Conservation (phyloP, 805 yeast species). For the Zygosaccharomyces bisporus region DNA sequence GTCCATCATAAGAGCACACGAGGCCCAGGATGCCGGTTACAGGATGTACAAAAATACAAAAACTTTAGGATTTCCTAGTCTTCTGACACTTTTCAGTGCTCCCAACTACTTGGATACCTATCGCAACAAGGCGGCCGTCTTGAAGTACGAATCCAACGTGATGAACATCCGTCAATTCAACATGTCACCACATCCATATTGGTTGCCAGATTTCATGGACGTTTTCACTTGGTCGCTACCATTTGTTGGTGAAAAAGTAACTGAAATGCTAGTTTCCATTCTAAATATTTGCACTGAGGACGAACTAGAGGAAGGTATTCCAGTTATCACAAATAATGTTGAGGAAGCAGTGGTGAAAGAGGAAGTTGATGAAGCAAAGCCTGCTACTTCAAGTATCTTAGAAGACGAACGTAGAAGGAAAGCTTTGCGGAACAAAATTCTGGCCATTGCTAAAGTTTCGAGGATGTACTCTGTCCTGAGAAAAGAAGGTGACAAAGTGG, state of each 20-base stretch:
- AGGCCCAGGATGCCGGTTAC: constrained; percentile 97
- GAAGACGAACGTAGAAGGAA: constrained; percentile 39
- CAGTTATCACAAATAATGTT: constrained; percentile 44
- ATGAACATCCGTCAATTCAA: constrained; percentile 96
- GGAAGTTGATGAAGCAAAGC: background rate
- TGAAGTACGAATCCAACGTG: constrained; percentile 85
- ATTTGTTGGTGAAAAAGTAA: constrained; percentile 92
- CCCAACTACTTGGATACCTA: constrained; percentile 92
- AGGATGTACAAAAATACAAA: constrained; percentile 86
- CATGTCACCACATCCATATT: constrained; percentile 90
- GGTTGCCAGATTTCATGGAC: constrained; percentile 96
- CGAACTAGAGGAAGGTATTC: constrained; percentile 76
- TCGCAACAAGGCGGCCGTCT: constrained; percentile 91
- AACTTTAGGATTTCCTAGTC: constrained; percentile 81
- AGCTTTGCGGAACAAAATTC: constrained; percentile 76
- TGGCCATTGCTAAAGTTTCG: constrained; percentile 95
- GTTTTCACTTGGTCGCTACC: constrained; percentile 97
- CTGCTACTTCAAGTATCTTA: constrained; percentile 16
- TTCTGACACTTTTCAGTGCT: constrained; percentile 89
- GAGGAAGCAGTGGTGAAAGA: constrained; percentile 21
- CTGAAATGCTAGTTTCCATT: constrained; percentile 87
- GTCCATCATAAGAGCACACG: constrained; percentile 92
- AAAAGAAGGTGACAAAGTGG: constrained; percentile 82
- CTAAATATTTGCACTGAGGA: constrained; percentile 94
- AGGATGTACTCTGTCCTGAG: constrained; percentile 86